These are phyloP conservation scores for Lindgomyces ingoldianus DNA, from an alignment of 495 filamentous ascomycete genomes.

Conservation along the genomic window DNA sequence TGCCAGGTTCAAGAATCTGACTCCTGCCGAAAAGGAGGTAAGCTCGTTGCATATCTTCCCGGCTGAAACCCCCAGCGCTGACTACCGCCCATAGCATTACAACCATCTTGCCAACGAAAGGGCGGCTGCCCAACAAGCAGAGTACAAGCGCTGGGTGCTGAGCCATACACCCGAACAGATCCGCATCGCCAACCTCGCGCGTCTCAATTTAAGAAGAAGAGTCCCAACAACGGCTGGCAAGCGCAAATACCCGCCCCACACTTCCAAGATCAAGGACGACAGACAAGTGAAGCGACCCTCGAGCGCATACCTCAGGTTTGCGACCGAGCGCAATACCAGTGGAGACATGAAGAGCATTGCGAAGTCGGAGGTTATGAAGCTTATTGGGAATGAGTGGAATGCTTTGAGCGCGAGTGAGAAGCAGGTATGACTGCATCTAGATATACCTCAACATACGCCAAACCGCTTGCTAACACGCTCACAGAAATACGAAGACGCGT, in stretches of 20 bases:
- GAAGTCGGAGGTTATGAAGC: conserved; percentile 38
- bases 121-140: conserved; percentile 48
- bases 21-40: conserved; percentile 38
- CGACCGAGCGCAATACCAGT: conserved; percentile 48
- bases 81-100: conserved; percentile 46
- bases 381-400: conserved; percentile 59
- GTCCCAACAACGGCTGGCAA: background rate
- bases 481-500: background rate
- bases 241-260: background rate
- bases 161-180: conserved; percentile 60
- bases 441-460: background rate
- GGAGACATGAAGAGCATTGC: conserved; percentile 52
- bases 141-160: conserved; percentile 61
- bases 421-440: conserved; percentile 49
- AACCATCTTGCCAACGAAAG: conserved; percentile 55
- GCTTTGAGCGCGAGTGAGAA: conserved; percentile 54
- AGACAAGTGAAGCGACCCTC: conserved; percentile 56
- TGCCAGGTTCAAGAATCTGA: conserved; percentile 31
- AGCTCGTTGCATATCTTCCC: background rate
- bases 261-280: conserved; percentile 54
- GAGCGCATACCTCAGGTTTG: conserved; percentile 51
- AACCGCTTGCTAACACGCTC: background rate
- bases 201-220: conserved; percentile 48
- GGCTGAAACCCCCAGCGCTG: background rate
- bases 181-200: conserved; percentile 63